Evolutionary conservation across 1,284 basidiomycete genomes (phyloP).

Genomic region (Pseudozyma sp.): DNA sequence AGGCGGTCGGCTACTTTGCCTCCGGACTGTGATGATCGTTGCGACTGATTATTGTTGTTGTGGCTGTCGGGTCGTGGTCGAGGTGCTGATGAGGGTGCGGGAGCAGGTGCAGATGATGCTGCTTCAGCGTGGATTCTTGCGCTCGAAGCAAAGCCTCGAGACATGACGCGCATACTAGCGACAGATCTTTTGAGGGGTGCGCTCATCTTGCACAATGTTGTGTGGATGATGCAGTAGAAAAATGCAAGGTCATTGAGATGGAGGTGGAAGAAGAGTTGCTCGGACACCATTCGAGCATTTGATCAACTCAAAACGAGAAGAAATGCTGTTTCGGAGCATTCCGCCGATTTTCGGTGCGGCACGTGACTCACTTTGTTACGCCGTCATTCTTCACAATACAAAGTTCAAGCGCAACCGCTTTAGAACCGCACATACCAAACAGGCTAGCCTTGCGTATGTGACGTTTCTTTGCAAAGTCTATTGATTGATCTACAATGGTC

Average conservation of each 20-base stretch:
- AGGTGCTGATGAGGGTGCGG: slow-evolving; percentile 5
- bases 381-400: background rate
- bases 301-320: too few species aligned
- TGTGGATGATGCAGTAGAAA: background rate
- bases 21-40: slow-evolving; percentile 11
- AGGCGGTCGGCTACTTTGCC: slow-evolving; percentile 17
- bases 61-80: slow-evolving; percentile 21
- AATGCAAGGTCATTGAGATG: background rate
- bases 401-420: background rate
- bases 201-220: slow-evolving; percentile 1
- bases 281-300: too few species aligned
- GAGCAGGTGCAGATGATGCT: slow-evolving; percentile 4
- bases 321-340: background rate
- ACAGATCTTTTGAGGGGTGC: slow-evolving; percentile 1
- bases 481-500: slow-evolving; percentile 25
- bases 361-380: background rate
- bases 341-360: background rate
- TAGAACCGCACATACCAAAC: too few species aligned
- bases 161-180: slow-evolving; percentile 5
- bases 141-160: slow-evolving; percentile 21
- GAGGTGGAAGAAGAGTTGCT: background rate
- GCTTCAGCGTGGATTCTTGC: slow-evolving; percentile 14
- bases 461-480: background rate
- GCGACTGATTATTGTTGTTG: background rate
- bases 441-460: background rate